Conservation (phyloP, 23 red algal genomes). For the Gracilaria domingensis region DNA sequence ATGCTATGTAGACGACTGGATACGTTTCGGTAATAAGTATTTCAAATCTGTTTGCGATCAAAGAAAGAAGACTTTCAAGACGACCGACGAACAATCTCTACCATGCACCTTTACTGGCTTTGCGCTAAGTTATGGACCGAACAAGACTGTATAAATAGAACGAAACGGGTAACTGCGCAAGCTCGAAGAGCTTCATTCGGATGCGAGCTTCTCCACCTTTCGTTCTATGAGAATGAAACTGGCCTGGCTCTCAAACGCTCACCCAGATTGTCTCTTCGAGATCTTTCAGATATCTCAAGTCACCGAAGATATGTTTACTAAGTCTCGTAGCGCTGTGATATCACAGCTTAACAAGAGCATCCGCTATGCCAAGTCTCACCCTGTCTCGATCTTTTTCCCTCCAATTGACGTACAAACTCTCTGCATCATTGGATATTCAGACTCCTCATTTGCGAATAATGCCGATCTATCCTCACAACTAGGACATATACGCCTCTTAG, state of each 20-base stretch:
- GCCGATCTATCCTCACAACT: not conserved
- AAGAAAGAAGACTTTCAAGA: not conserved
- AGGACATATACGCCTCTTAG: not conserved
- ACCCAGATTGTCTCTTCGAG: not conserved
- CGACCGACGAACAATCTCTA: not conserved
- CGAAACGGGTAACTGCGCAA: not conserved
- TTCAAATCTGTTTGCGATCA: not conserved
- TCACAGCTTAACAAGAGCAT: not conserved
- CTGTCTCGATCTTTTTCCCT: not conserved
- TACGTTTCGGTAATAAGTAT: slow-evolving; percentile 2
- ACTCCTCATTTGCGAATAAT: slow-evolving; percentile 24
- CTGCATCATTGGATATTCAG: not conserved
- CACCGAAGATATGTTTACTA: not conserved
- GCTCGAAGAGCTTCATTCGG: not conserved
- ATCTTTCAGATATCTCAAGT: not conserved
- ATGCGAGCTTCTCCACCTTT: not conserved
- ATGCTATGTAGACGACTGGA: slow-evolving; percentile 30
- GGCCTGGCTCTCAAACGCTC: not conserved
- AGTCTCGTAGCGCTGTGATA: not conserved
- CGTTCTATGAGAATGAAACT: slow-evolving; percentile 10
- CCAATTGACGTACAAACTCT: not conserved
- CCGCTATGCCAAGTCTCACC: not conserved
- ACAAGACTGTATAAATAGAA: not conserved
- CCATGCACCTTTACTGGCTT: slow-evolving; percentile 22
- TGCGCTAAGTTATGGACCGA: not conserved